Conservation (phyloP, 331 rosid species). For the Quercus lobata region DNA sequence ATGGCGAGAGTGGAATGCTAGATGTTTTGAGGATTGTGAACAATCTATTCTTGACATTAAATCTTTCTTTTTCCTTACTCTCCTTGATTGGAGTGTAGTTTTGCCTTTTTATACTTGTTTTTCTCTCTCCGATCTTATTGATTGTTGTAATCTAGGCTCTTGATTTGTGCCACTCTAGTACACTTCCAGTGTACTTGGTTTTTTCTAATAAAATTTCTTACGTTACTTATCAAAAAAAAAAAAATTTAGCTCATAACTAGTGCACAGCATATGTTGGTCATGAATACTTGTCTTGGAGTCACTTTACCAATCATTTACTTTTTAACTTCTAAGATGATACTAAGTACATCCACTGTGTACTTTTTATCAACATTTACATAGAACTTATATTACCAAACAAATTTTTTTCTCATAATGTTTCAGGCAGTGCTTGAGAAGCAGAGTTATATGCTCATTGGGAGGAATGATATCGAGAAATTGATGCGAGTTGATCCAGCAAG, state of each 20-base stretch:
- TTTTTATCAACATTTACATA: not conserved
- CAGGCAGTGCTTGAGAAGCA: slow-evolving; percentile 99
- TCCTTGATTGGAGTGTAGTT: too few species aligned
- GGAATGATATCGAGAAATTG: slow-evolving; percentile 91
- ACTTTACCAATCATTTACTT: not conserved
- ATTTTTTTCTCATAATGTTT: slow-evolving; percentile 22
- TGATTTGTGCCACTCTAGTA: too few species aligned
- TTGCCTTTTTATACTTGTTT: too few species aligned
- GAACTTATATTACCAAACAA: slow-evolving; percentile 1
- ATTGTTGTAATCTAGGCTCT: too few species aligned
- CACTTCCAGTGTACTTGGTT: too few species aligned
- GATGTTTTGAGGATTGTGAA: too few species aligned
- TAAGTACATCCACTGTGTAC: not conserved
- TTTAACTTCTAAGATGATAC: not conserved
- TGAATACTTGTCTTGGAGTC: not conserved
- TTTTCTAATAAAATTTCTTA: too few species aligned
- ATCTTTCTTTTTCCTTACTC: too few species aligned
- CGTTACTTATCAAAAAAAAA: too few species aligned
- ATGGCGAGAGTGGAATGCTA: too few species aligned
- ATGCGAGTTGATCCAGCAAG: slow-evolving; percentile 85
- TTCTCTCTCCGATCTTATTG: too few species aligned
- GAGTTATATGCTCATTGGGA: slow-evolving; percentile 98
- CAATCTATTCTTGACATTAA: too few species aligned
- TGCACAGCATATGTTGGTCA: not conserved
- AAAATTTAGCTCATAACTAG: not conserved